These are phyloP conservation scores for Aegilops umbellulata DNA, from an alignment of 176 grass and related monocot genomes.

Conservation along the genomic window DNA sequence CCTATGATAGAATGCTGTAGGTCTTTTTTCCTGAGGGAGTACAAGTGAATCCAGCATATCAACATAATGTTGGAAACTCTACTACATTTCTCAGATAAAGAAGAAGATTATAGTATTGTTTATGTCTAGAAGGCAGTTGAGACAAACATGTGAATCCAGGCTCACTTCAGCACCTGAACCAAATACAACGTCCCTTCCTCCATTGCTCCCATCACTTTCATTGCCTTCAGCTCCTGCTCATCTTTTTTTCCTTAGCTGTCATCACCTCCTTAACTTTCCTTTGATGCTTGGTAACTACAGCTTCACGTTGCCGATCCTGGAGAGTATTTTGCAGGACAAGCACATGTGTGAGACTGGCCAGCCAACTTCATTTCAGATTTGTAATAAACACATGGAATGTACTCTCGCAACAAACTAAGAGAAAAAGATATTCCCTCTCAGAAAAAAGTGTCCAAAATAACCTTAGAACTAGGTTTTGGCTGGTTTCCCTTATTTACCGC, in stretches of 20 bases:
- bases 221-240: slow-evolving; percentile 83
- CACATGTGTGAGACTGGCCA: background rate
- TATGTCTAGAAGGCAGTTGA: slow-evolving; percentile 8
- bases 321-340: slow-evolving; percentile 25
- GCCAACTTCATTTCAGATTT: slow-evolving; percentile 19
- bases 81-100: background rate
- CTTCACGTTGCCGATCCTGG: slow-evolving; percentile 79
- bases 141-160: slow-evolving; percentile 82
- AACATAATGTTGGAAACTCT: background rate
- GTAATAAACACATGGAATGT: slow-evolving; percentile 3
- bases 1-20: too few relatives aligned
- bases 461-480: background rate
- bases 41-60: background rate
- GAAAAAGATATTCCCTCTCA: background rate
- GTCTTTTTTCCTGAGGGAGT: too few relatives aligned
- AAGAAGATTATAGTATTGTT: background rate
- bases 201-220: slow-evolving; percentile 94
- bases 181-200: slow-evolving; percentile 74
- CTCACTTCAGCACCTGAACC: slow-evolving; percentile 85
- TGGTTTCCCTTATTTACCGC: background rate
- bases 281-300: slow-evolving; percentile 75
- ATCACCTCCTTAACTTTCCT: slow-evolving; percentile 75
- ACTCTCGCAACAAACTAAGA: background rate
- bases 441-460: background rate
- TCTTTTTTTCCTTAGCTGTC: slow-evolving; percentile 52